Percentiles rank a stretch among this genome's conserved stretches.
Conservation (phyloP, 1,139 yeast genomes). For the Hansenula lynferdii region DNA sequence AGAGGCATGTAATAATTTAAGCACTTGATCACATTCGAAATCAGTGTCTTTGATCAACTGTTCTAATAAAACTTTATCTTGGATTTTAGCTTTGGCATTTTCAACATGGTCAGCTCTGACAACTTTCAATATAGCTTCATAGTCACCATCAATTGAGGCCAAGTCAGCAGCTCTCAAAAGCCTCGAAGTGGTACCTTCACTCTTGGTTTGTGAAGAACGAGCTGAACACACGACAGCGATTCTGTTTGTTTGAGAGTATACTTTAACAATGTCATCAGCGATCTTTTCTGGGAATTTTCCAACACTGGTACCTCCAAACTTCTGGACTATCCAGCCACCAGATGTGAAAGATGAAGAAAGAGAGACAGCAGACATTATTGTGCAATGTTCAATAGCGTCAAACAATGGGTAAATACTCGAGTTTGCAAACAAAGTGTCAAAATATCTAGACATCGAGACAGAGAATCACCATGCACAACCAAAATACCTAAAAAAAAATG, state of each 20-base stretch:
- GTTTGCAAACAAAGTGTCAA: not conserved
- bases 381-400: too few species aligned
- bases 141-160: constrained; percentile 53
- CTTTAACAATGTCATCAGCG: constrained; percentile 76
- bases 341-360: constrained; percentile 17
- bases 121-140: constrained; percentile 45
- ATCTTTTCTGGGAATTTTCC: constrained; percentile 89
- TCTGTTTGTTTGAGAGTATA: constrained; percentile 50
- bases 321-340: constrained; percentile 76
- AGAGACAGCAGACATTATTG: constrained; percentile 21
- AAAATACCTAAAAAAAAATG: not conserved
- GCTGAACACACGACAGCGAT: constrained; percentile 99
- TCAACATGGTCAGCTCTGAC: constrained; percentile 73
- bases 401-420: too few species aligned
- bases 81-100: constrained; percentile 60
- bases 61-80: constrained; percentile 37
- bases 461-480: too few species aligned
- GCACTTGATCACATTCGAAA: constrained; percentile 61
- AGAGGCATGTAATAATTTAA: constrained; percentile 76
- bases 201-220: constrained; percentile 82
- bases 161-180: constrained; percentile 75
- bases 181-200: constrained; percentile 93
- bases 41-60: constrained; percentile 53
- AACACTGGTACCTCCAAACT: constrained; percentile 97
- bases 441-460: too few species aligned